Conservation (phyloP, 331 rosid genomes). For the Prunus yedoensis region DNA sequence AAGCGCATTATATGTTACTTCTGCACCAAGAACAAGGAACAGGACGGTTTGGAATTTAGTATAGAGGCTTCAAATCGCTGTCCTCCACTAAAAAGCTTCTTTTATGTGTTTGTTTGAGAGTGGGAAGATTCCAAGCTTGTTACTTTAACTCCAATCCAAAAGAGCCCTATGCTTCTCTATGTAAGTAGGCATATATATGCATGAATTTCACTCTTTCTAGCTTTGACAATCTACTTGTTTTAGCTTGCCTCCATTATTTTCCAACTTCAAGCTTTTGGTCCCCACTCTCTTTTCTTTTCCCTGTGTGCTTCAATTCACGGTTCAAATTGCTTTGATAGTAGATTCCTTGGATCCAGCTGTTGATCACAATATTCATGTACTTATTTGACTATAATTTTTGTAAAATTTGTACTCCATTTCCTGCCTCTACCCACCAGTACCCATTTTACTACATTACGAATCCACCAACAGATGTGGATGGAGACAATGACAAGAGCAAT, state of each 20-base stretch:
- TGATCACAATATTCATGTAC: not conserved
- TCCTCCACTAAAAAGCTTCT: constrained; percentile 4
- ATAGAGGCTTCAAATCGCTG: constrained; percentile 4
- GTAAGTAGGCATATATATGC: not conserved
- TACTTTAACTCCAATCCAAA: not conserved
- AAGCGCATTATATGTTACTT: not conserved
- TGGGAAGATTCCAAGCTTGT: constrained; percentile 18
- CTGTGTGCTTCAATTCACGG: not conserved
- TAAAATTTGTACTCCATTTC: not conserved
- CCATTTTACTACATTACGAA: not conserved
- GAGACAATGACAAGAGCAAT: too few species aligned
- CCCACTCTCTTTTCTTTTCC: constrained; percentile 12
- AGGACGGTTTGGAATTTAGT: not conserved
- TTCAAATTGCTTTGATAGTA: not conserved
- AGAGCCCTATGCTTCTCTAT: too few species aligned
- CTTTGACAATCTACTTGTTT: not conserved
- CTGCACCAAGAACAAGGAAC: not conserved
- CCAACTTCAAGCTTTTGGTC: constrained; percentile 2
- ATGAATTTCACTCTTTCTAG: not conserved
- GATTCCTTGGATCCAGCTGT: constrained; percentile 29
- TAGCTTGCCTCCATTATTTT: not conserved
- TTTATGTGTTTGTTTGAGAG: constrained; percentile 9
- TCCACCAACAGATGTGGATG: not conserved
- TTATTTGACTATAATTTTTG: not conserved
- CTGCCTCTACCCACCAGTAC: not conserved